phyloP scores from a whole-genome alignment of 176 grass and related monocot species.

The Musa troglodytarum region DNA sequence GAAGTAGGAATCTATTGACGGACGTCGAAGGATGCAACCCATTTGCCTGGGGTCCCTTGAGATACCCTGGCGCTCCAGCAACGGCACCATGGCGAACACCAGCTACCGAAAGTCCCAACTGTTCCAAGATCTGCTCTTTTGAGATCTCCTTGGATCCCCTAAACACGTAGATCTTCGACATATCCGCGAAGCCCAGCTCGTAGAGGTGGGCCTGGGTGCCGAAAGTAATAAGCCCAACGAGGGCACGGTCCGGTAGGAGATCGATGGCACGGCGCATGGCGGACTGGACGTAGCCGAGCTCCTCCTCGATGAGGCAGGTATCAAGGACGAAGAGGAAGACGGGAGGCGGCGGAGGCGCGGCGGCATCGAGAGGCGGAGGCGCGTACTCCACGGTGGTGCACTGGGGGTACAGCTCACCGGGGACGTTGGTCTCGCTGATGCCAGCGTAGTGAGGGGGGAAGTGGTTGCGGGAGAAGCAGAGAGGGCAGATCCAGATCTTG shows the following conservation, averaged over 20 bases:
- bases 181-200: constrained; percentile 84
- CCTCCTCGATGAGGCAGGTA: constrained; percentile 95
- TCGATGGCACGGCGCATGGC: constrained; percentile 75
- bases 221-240: constrained; percentile 83
- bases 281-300: constrained; percentile 69
- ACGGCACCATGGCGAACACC: constrained; percentile 22
- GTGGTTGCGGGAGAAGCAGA: constrained; percentile 93
- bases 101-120: constrained; percentile 53
- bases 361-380: constrained; percentile 23
- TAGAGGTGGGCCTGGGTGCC: constrained; percentile 94
- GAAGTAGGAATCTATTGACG: constrained; percentile 81
- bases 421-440: constrained; percentile 77
- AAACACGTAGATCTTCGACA: constrained; percentile 95
- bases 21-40: constrained; percentile 45
- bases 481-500: constrained; percentile 99
- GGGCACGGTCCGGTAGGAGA: constrained; percentile 77
- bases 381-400: constrained; percentile 84
- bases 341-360: constrained; percentile 39
- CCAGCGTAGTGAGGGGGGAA: constrained; percentile 82
- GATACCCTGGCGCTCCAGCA: constrained; percentile 28
- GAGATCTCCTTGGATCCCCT: constrained; percentile 91
- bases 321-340: constrained; percentile 96
- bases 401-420: constrained; percentile 75
- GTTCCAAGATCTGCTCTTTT: constrained; percentile 93
- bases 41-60: constrained; percentile 50